Conservation (phyloP, 1,284 basidiomycete genomes). For the Microbotryum violaceum region DNA sequence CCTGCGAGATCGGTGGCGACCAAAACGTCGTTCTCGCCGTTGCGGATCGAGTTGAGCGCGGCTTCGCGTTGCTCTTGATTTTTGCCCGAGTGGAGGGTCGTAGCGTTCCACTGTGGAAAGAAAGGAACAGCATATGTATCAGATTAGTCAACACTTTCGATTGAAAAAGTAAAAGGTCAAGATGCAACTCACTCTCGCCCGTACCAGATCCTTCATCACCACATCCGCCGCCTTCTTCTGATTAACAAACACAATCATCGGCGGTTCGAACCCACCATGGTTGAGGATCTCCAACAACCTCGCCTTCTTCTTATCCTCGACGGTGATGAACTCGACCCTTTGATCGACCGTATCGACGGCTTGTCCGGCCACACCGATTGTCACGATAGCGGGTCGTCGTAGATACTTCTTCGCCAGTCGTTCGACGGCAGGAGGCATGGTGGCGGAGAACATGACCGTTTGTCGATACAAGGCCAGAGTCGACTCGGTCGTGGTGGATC, state of each 20-base stretch:
- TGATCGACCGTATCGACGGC: slow-evolving; percentile 98
- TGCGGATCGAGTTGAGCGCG: slow-evolving; percentile 73
- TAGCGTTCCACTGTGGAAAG: slow-evolving; percentile 61
- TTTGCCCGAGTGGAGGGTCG: slow-evolving; percentile 92
- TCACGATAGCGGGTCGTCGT: slow-evolving; percentile 84
- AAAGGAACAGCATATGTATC: no score
- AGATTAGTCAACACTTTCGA: no score
- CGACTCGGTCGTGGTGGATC: slow-evolving; percentile 7
- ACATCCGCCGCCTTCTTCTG: slow-evolving; percentile 98
- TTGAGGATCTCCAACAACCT: slow-evolving; percentile 84
- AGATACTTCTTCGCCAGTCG: slow-evolving; percentile 89
- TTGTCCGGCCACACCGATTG: slow-evolving; percentile 93
- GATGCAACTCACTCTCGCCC: slow-evolving; percentile 58
- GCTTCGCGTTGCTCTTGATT: slow-evolving; percentile 95
- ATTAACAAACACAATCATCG: slow-evolving; percentile 98
- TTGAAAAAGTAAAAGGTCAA: no score
- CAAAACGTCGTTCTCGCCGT: slow-evolving; percentile 72
- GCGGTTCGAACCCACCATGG: slow-evolving; percentile 67
- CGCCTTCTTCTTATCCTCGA: slow-evolving; percentile 89
- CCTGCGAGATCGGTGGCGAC: slow-evolving; percentile 97
- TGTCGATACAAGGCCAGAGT: slow-evolving; percentile 36
- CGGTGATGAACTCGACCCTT: slow-evolving; percentile 81
- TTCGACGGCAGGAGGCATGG: slow-evolving; percentile 95
- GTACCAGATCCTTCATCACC: slow-evolving; percentile 83
- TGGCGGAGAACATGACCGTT: slow-evolving; percentile 75